Evolutionary conservation across 345 rosid genomes (phyloP).

Genomic region (Clarkia xantiana): DNA sequence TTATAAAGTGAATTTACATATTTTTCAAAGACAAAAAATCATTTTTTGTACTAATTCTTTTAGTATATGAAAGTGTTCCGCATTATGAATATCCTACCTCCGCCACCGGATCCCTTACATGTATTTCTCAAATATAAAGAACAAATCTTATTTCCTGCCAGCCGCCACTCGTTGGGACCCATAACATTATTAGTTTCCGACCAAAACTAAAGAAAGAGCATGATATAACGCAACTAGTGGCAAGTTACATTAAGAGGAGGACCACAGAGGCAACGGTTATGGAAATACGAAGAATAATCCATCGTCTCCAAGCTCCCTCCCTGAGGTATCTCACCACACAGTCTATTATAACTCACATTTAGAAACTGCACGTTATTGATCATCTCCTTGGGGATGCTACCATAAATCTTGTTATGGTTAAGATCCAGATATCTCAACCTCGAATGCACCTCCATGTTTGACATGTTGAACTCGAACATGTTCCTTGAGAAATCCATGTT

Average conservation of each 20-base stretch:
- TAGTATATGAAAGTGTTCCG: no score
- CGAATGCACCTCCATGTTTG: slow-evolving; percentile 6
- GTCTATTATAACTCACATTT: slow-evolving; percentile 12
- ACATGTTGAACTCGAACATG: slow-evolving; percentile 13
- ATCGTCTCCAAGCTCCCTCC: slow-evolving; percentile 11
- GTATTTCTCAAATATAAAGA: no score
- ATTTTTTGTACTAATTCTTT: no score
- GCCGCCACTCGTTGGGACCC: no score
- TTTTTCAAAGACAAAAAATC: no score
- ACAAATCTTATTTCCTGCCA: neutral
- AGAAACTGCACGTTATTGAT: slow-evolving; percentile 6
- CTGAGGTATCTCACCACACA: slow-evolving; percentile 15
- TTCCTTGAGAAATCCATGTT: slow-evolving; percentile 11
- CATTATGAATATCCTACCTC: no score
- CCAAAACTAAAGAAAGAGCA: neutral
- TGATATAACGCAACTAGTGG: neutral
- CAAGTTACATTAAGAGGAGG: slow-evolving; percentile 9
- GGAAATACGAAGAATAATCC: slow-evolving; percentile 9
- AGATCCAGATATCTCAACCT: slow-evolving; percentile 4
- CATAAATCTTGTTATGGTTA: slow-evolving; percentile 11
- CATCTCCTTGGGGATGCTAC: slow-evolving; percentile 6
- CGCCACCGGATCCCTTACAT: no score
- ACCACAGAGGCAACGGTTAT: slow-evolving; percentile 16
- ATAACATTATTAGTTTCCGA: neutral
- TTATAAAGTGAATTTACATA: no score